These are phyloP conservation scores for Vinca minor DNA, from an alignment of 257 asterid genomes.

Conservation along the genomic window DNA sequence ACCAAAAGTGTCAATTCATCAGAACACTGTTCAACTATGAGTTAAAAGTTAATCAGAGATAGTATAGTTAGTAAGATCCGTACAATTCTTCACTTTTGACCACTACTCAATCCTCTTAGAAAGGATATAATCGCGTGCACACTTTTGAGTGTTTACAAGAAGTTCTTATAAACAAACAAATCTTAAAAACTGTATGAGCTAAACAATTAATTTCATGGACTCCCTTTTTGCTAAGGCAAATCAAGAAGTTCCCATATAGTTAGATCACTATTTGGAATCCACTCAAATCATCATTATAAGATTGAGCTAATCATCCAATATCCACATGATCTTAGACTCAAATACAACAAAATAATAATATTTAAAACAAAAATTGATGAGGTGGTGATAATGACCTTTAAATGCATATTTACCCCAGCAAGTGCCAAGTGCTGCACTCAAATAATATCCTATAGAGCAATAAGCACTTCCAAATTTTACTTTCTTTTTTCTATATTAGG, in stretches of 20 bases:
- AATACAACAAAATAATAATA: neutral
- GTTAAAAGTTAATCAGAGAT: too few relatives aligned
- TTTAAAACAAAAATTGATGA: conserved; percentile 9
- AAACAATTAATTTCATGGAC: too few relatives aligned
- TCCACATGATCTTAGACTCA: neutral
- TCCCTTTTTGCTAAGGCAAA: too few relatives aligned
- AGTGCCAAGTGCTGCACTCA: conserved; percentile 7
- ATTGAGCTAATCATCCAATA: neutral
- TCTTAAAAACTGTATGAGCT: too few relatives aligned
- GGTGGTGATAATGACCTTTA: conserved; percentile 1
- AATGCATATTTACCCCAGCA: conserved; percentile 8
- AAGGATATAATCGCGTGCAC: too few relatives aligned
- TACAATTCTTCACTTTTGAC: too few relatives aligned
- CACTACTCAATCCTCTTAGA: too few relatives aligned
- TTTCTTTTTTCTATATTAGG: neutral
- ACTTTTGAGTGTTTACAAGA: too few relatives aligned
- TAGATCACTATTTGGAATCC: neutral
- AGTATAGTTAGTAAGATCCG: too few relatives aligned
- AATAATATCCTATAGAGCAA: neutral
- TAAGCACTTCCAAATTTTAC: neutral
- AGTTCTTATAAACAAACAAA: too few relatives aligned
- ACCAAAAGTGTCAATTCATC: too few relatives aligned
- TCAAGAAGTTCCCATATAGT: neutral
- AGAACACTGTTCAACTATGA: too few relatives aligned
- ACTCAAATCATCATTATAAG: neutral